Evolutionary conservation across 495 filamentous ascomycete species (phyloP).

Genomic region (Lophiotrema nucula): DNA sequence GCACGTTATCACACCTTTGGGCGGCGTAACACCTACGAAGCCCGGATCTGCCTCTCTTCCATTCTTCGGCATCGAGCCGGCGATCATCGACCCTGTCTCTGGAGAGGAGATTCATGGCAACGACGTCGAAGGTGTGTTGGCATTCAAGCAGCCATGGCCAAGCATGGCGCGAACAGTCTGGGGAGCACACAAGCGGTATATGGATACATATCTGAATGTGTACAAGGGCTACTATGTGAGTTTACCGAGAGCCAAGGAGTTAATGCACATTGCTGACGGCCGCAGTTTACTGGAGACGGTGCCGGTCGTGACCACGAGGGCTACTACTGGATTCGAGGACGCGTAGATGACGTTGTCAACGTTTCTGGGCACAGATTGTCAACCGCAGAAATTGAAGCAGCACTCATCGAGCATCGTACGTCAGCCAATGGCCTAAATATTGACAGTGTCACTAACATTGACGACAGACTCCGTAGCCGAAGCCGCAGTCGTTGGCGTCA

Average conservation of each 20-base stretch:
- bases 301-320: slow-evolving; percentile 96
- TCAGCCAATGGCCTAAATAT: slow-evolving; percentile 2
- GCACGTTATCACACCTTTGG: slow-evolving; percentile 79
- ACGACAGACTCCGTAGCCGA: slow-evolving; percentile 71
- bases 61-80: slow-evolving; percentile 98
- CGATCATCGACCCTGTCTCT: slow-evolving; percentile 95
- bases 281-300: slow-evolving; percentile 94
- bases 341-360: slow-evolving; percentile 98
- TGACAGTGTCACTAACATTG: slow-evolving; percentile 8
- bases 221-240: slow-evolving; percentile 98
- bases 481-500: slow-evolving; percentile 90
- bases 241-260: slow-evolving; percentile 9
- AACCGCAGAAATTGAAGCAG: slow-evolving; percentile 96
- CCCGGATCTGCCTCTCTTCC: slow-evolving; percentile 74
- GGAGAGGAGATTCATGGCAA: slow-evolving; percentile 93
- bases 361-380: slow-evolving; percentile 94
- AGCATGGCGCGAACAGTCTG: slow-evolving; percentile 98
- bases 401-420: slow-evolving; percentile 84
- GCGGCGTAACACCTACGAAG: slow-evolving; percentile 74
- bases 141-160: slow-evolving; percentile 98
- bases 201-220: slow-evolving; percentile 97
- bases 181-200: slow-evolving; percentile 96
- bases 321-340: slow-evolving; percentile 99
- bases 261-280: slow-evolving; percentile 39
- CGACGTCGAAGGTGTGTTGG: slow-evolving; percentile 95